These are phyloP conservation scores for Ophiobolus disseminans DNA, from an alignment of 2,329 filamentous ascomycete species.

Conservation along the genomic window DNA sequence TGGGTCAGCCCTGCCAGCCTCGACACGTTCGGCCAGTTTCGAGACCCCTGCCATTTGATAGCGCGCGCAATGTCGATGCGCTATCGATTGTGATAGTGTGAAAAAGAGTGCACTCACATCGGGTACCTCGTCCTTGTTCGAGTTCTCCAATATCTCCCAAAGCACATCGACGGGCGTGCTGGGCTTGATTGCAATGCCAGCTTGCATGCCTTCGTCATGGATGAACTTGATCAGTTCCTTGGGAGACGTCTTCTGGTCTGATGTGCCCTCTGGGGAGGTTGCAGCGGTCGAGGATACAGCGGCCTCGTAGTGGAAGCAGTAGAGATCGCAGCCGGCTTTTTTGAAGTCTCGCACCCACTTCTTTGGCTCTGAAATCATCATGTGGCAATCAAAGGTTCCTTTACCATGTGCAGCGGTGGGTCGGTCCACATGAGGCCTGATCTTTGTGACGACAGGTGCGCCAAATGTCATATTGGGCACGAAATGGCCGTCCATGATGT, in stretches of 20 bases:
- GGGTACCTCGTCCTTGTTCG: conserved; percentile 76
- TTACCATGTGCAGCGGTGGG: conserved; percentile 74
- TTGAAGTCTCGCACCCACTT: conserved; percentile 98
- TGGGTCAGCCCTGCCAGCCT: conserved; percentile 30
- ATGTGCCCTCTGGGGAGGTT: conserved; percentile 74
- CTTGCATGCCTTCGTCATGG: conserved; percentile 84
- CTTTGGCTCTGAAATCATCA: conserved; percentile 99
- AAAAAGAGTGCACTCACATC: conserved; percentile 71
- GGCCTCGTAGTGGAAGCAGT: conserved; percentile 99
- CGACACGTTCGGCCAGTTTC: conserved; percentile 14
- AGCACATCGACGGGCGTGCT: conserved; percentile 89
- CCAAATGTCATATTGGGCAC: conserved; percentile 99
- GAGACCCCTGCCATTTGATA: conserved; percentile 20
- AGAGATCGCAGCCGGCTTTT: conserved; percentile 93
- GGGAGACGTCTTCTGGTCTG: conserved; percentile 77
- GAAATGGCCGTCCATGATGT: conserved; percentile 99
- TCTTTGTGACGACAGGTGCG: conserved; percentile 92
- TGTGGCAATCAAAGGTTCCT: conserved; percentile 98
- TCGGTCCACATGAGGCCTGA: conserved; percentile 81
- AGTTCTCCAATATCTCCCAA: conserved; percentile 83
- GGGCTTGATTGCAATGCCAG: conserved; percentile 95
- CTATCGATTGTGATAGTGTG: conserved; percentile 19
- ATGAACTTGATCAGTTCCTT: conserved; percentile 89
- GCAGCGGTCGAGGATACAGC: conserved; percentile 83
- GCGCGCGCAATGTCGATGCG: conserved; percentile 19